These are phyloP conservation scores for Tagetes patula DNA, from an alignment of 129 eudicot genomes.

Conservation along the genomic window DNA sequence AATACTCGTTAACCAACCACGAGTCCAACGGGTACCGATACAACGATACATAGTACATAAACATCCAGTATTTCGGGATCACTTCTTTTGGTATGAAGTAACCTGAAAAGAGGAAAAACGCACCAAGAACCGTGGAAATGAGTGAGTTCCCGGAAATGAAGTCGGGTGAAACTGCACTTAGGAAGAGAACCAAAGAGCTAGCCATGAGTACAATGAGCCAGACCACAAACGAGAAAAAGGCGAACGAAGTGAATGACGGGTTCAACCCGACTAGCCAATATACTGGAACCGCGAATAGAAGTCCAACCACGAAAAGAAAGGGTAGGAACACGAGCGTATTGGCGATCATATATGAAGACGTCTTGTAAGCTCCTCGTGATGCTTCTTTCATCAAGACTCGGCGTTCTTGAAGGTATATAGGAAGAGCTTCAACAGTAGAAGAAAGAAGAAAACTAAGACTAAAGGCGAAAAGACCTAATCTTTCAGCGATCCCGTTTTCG, in stretches of 20 bases:
- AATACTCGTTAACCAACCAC: conserved; percentile 81
- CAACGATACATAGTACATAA: conserved; percentile 92
- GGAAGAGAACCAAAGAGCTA: conserved; percentile 84
- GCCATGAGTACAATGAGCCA: conserved; percentile 98
- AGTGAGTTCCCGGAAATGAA: conserved; percentile 92
- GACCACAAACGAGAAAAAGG: conserved; percentile 63
- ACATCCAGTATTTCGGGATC: conserved; percentile 88
- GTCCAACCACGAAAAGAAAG: conserved; percentile 67
- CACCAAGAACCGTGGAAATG: conserved; percentile 86
- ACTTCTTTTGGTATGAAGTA: conserved; percentile 86
- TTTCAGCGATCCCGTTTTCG: conserved; percentile 77
- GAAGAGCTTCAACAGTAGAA: conserved; percentile 96
- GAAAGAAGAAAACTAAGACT: conserved; percentile 96
- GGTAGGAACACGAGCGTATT: conserved; percentile 88
- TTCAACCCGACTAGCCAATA: conserved; percentile 93
- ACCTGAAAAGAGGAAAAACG: conserved; percentile 91
- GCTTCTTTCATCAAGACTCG: conserved; percentile 94
- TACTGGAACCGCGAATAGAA: conserved; percentile 72
- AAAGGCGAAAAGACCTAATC: conserved; percentile 91
- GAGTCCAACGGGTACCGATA: conserved; percentile 91
- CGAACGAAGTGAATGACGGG: conserved; percentile 63
- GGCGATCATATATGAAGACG: conserved; percentile 91
- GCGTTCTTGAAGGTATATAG: conserved; percentile 93
- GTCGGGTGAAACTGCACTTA: conserved; percentile 86
- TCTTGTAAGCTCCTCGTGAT: conserved; percentile 77